Evolutionary conservation across 2,329 filamentous ascomycete genomes (phyloP).

Genomic region (Scytalidium sp.): DNA sequence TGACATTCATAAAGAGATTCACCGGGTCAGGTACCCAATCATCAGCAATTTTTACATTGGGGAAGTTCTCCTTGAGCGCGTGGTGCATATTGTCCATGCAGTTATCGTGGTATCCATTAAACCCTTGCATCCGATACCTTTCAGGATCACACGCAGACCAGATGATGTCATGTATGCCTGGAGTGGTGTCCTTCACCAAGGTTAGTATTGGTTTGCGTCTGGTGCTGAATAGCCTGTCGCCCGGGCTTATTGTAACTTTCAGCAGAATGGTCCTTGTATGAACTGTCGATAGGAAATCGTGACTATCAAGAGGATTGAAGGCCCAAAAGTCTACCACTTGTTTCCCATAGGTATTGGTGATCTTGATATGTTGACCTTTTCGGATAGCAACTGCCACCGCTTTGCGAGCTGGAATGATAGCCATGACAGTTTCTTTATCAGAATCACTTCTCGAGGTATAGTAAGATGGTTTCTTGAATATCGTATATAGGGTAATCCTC

Average conservation of each 20-base stretch:
- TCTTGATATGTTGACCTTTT: conserved; percentile 37
- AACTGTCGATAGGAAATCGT: conserved; percentile 35
- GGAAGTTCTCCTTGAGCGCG: conserved; percentile 25
- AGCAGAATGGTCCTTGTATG: conserved; percentile 33
- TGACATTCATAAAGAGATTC: conserved; percentile 43
- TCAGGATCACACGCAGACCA: conserved; percentile 37
- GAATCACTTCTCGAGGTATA: no score
- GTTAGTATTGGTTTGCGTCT: conserved; percentile 33
- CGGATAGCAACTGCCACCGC: conserved; percentile 35
- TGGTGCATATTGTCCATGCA: conserved; percentile 36
- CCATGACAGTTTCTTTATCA: no score
- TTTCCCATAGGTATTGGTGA: conserved; percentile 44
- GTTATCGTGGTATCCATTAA: conserved; percentile 35
- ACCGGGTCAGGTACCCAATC: conserved; percentile 37
- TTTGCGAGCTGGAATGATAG: conserved; percentile 38
- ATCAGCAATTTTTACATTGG: conserved; percentile 21
- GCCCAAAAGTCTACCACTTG: conserved; percentile 50
- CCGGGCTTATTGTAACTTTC: conserved; percentile 24
- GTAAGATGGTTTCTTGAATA: no score
- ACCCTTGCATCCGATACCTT: conserved; percentile 35
- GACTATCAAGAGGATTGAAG: conserved; percentile 33
- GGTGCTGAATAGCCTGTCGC: conserved; percentile 34
- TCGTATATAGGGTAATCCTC: no score
- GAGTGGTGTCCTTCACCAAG: conserved; percentile 33
- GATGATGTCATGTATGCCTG: conserved; percentile 36